Conservation (phyloP, 352 stramenopile species). For the Aphanomyces invadans region DNA sequence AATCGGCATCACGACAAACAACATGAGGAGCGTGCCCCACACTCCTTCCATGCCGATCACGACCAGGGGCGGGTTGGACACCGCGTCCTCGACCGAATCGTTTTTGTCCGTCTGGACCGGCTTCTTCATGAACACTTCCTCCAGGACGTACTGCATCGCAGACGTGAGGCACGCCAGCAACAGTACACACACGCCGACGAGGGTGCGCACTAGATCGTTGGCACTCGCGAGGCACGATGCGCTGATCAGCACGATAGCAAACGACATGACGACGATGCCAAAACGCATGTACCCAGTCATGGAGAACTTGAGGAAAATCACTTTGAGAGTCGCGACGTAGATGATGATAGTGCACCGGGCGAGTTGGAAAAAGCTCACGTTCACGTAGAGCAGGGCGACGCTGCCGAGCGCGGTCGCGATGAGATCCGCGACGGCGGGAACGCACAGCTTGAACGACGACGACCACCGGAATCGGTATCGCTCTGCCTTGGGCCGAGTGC, state of each 20-base stretch:
- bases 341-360: conserved; percentile 80
- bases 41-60: conserved; percentile 84
- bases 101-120: background rate
- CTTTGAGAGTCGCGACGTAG: conserved; percentile 82
- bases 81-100: conserved; percentile 27
- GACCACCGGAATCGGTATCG: background rate
- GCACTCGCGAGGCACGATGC: conserved; percentile 30
- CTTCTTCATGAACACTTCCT: conserved; percentile 79
- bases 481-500: background rate
- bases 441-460: conserved; percentile 41
- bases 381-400: conserved; percentile 60
- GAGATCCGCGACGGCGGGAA: conserved; percentile 64
- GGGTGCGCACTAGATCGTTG: conserved; percentile 28
- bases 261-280: conserved; percentile 67
- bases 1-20: conserved; percentile 65
- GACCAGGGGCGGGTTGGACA: conserved; percentile 53
- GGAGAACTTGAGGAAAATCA: conserved; percentile 49
- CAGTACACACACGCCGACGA: conserved; percentile 62
- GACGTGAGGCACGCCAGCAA: conserved; percentile 69
- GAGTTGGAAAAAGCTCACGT: conserved; percentile 52
- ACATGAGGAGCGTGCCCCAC: conserved; percentile 72
- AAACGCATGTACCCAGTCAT: conserved; percentile 71
- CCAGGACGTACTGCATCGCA: conserved; percentile 76
- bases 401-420: conserved; percentile 59
- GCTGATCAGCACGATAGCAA: conserved; percentile 68